Evolutionary conservation across 2,329 filamentous ascomycete genomes (phyloP).

Genomic region (Sclerotinia nivalis): DNA sequence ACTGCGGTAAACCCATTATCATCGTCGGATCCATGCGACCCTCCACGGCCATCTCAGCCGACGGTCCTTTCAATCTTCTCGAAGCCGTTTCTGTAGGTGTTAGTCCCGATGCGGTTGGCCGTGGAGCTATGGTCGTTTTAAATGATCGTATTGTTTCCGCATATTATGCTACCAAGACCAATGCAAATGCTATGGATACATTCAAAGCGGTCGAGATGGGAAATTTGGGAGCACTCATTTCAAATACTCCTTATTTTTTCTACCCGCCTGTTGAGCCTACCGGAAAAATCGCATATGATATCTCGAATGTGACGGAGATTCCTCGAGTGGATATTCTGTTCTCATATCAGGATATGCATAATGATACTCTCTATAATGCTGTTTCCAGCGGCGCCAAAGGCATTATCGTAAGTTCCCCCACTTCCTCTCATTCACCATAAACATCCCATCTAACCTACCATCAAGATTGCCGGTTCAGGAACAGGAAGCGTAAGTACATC

Average conservation of each 20-base stretch:
- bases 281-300: slow-evolving; percentile 49
- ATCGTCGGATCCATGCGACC: slow-evolving; percentile 64
- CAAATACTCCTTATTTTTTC: slow-evolving; percentile 61
- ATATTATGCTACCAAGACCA: slow-evolving; percentile 61
- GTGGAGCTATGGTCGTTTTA: slow-evolving; percentile 60
- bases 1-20: slow-evolving; percentile 59
- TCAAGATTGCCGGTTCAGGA: slow-evolving; percentile 52
- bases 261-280: slow-evolving; percentile 53
- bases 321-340: slow-evolving; percentile 59
- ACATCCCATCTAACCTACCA: neutral
- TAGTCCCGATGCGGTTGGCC: slow-evolving; percentile 46
- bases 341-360: slow-evolving; percentile 54
- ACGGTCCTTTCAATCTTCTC: slow-evolving; percentile 63
- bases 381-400: slow-evolving; percentile 54
- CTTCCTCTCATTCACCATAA: neutral
- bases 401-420: slow-evolving; percentile 45
- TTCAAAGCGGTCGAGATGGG: slow-evolving; percentile 60
- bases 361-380: slow-evolving; percentile 50
- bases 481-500: slow-evolving; percentile 51
- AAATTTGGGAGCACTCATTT: slow-evolving; percentile 58
- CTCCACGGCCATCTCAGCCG: slow-evolving; percentile 61
- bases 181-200: slow-evolving; percentile 63
- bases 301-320: slow-evolving; percentile 44
- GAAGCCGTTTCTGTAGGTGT: slow-evolving; percentile 59
- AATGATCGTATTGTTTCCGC: slow-evolving; percentile 62